Base-by-base conservation (phyloP, 2,329 filamentous ascomycete genomes). In the Fusarium sp. region DNA sequence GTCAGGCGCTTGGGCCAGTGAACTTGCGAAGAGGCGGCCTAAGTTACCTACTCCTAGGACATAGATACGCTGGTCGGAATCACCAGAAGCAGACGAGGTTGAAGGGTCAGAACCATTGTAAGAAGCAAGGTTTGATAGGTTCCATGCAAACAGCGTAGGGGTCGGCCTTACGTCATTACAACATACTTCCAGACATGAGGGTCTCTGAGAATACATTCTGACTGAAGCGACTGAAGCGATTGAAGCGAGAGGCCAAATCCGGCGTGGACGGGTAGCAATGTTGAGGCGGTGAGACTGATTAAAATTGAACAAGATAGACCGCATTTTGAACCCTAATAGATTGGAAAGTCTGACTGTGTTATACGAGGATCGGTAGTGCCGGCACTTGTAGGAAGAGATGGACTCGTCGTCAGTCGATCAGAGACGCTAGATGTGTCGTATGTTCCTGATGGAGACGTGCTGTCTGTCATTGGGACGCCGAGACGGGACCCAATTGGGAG, bases 21-120 rank as follows among this genome's bases (percentile, higher is more conserved):
- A 89, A 79, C 92, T 91, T 32, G 95, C 94, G 72, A 95, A 90
- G 32, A 98, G 89, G 48, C 90, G 90, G 20, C 95, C 95, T 18
- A 98, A 86, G 79, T 94, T 97, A 41, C 95, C 95, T 17, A 93
- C 80, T 17, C 96, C 95, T 7, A 98, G 84, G 54, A 98, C 87
- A 78, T 96, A 90, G 70, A 97, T 91, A 39, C 91, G 87, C n/a
- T 79, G 79, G 41, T 79, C 55, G 12, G 66, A 59, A 62, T 74
- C 72, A 26, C 65, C 44, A 12, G 60, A 55, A 58, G 52, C 54
- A 20, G 22, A 36, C 20, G 64, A 56, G 22, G 32, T 42, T 22
- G 59, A 26, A 20, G 15, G 13, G 5, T 36, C 26, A 12, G 56
- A 41, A 6, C 32, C 59, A 18, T 55, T 17, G 10, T 59, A 36